Evolutionary conservation across 2,329 filamentous ascomycete genomes (phyloP), one percentile per base, ranked within the genome.

Genomic region (Colletotrichum neosansevieriae): DNA sequence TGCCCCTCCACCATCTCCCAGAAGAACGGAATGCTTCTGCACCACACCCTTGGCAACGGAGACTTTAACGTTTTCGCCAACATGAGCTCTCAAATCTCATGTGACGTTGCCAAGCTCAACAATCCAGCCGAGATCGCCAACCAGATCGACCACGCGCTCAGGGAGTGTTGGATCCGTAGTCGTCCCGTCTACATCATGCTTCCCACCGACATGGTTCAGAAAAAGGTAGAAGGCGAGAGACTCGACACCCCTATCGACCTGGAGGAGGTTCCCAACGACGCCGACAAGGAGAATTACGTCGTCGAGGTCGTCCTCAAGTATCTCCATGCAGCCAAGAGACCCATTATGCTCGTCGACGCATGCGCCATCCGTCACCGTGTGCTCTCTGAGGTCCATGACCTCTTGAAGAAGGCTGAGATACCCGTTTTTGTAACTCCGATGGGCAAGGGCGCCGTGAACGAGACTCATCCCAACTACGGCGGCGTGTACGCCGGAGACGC

Each of bases 391-490:
- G 89, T 94, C 17, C 89, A 92, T 72, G 86, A 88, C 7, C 83
- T 97, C 15, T 82, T 97, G 58, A 84, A 90, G 69, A 92, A 91
- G 78, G 92, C 92, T 1, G 84, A 88, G 4, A 82, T 97, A 7
- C 94, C 94, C 4, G 91, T 92, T 0, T 97, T 96, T 73, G 92
- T 94, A n/a, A 92, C 93, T 0, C 93, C 94, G 2, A 97, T 97
- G 92, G 94, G 94, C 53, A 97, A 97, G 81, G 88, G 93, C 17
- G 92, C 92, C 19, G 87, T 97, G 53, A 87, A 96, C 74, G 94
- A 97, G 79, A 87, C 86, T 2, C 85, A 92, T 53, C 82, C 86
- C n/a, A 92, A 88, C 74, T 97, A 91, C 73, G 92, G 92, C 21
- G 94, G 94, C 71, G 92, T 97, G 5, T 97, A 97, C 77, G 91